Evolutionary conservation across 2,329 filamentous ascomycete genomes (phyloP).

Genomic region (Calonectria pseudoturangicola): DNA sequence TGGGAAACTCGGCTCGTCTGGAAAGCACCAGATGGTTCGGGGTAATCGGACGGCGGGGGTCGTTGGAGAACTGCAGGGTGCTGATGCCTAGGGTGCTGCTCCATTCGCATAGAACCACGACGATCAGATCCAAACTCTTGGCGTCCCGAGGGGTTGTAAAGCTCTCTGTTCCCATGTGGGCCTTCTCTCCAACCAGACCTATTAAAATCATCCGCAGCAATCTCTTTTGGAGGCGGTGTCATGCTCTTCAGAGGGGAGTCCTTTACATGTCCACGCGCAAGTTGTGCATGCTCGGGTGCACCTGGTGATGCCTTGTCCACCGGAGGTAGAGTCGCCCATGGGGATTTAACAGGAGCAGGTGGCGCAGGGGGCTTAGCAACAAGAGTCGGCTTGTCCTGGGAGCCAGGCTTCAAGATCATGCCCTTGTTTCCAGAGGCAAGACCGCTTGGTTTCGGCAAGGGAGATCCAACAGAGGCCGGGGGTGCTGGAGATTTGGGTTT

Average conservation of each 20-base stretch:
- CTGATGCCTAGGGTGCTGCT: slow-evolving; percentile 79
- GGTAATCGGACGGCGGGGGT: slow-evolving; percentile 77
- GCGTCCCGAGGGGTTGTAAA: slow-evolving; percentile 96
- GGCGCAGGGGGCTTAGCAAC: slow-evolving; percentile 82
- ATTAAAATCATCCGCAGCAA: slow-evolving; percentile 95
- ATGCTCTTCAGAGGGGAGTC: slow-evolving; percentile 75
- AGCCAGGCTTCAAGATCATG: slow-evolving; percentile 78
- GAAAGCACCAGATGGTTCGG: slow-evolving; percentile 90
- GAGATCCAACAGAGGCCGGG: slow-evolving; percentile 59
- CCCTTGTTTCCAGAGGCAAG: slow-evolving; percentile 73
- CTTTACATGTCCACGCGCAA: slow-evolving; percentile 69
- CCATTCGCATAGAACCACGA: slow-evolving; percentile 80
- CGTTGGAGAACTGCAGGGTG: slow-evolving; percentile 87
- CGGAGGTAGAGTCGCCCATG: slow-evolving; percentile 91
- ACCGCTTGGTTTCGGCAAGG: slow-evolving; percentile 66
- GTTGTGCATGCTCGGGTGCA: slow-evolving; percentile 68
- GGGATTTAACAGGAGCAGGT: slow-evolving; percentile 86
- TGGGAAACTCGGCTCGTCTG: slow-evolving; percentile 84
- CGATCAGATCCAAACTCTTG: slow-evolving; percentile 93
- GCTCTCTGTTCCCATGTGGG: slow-evolving; percentile 79
- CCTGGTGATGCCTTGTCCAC: slow-evolving; percentile 87
- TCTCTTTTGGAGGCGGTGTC: slow-evolving; percentile 80
- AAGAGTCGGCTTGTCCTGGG: slow-evolving; percentile 81
- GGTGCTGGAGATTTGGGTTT: slow-evolving; percentile 68
- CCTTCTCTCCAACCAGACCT: slow-evolving; percentile 87